Base-by-base conservation (phyloP, 306 rosid species). In the Quercus engelmannii region DNA sequence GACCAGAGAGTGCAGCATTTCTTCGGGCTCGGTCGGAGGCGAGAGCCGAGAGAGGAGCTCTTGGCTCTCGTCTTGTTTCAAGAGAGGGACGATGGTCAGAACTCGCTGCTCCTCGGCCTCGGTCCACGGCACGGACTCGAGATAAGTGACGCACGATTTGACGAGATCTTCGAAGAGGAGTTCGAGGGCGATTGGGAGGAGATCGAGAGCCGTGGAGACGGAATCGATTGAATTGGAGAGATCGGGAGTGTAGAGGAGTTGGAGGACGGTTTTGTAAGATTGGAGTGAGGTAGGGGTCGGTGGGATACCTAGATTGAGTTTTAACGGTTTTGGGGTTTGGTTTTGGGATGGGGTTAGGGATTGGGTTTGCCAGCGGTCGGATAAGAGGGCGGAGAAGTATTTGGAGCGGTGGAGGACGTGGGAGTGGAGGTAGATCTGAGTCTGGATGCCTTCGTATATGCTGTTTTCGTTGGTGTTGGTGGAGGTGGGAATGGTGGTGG, bases 61-160 rank as follows among this genome's bases (percentile, higher is more conserved):
- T 21, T 55, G 76, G 10, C 95, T 85, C 80, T 94, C 99, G 12
- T 90, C 97, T 52, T 90, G 91, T 41, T 87, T 75, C 58, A 94
- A 82, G 33, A 87, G 80, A 2, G 99, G 99, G 73, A 94, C 87
- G 68, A 94, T 26, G 55, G 62, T 83, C 43, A 91, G 74, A 0
- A 94, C 92, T 55, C 92, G 83, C 65, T 52, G 81, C 76, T 94
- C 99, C 52, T 94, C 99, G 4, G 91, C 99, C 21, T 92, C 97
- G 4, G 89, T 87, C 99, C 99, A 94, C 12, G 99, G 97, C 46
- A 94, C 99, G 17, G 97, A 97, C 80, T 92, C 97, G 2, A 94
- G 97, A 51, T 85, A 91, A 12, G 75, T 79, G 15, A 94, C 95
- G 55, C 97, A 94, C 73, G 81, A 84, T 13, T 80, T 82, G 35